These are phyloP conservation scores for Wickerhamomyces bovis DNA, from an alignment of 805 yeast genomes.

Conservation along the genomic window DNA sequence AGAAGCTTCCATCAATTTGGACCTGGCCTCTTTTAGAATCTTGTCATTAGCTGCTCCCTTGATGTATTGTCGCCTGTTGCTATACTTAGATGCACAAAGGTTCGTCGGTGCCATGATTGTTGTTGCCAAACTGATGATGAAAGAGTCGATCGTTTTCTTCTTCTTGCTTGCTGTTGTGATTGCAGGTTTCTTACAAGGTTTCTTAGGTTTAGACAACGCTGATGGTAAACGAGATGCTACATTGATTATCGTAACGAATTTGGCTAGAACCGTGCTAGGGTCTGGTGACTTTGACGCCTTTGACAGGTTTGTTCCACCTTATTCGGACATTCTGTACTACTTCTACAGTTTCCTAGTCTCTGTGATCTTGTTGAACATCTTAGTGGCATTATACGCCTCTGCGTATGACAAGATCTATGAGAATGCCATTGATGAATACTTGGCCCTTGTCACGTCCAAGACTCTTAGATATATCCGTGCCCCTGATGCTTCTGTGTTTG, in stretches of 20 bases:
- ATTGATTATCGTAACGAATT: constrained; percentile 49
- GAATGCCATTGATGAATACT: constrained; percentile 78
- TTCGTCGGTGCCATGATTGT: constrained; percentile 89
- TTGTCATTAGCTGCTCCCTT: constrained; percentile 80
- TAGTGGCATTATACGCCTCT: constrained; percentile 79
- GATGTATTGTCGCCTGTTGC: constrained; percentile 75
- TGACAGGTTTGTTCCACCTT: constrained; percentile 74
- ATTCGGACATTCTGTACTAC: constrained; percentile 75
- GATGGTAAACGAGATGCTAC: constrained; percentile 83
- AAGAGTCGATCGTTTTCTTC: constrained; percentile 79
- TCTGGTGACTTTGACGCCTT: constrained; percentile 68
- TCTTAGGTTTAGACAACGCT: constrained; percentile 79
- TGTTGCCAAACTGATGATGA: constrained; percentile 79
- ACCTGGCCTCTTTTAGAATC: constrained; percentile 58
- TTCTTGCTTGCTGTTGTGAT: constrained; percentile 64
- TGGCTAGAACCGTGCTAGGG: constrained; percentile 69
- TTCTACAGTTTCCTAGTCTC: constrained; percentile 69
- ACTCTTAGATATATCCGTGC: constrained; percentile 81
- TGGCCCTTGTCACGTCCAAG: constrained; percentile 80
- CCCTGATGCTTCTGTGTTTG: constrained; percentile 79
- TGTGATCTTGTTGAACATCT: constrained; percentile 72
- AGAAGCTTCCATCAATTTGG: constrained; percentile 30
- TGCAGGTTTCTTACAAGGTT: constrained; percentile 80
- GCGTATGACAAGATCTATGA: constrained; percentile 78
- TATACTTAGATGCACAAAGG: constrained; percentile 70